Evolutionary conservation across 2,329 filamentous ascomycete genomes (phyloP).

Genomic region (Aspergillus chevalieri): DNA sequence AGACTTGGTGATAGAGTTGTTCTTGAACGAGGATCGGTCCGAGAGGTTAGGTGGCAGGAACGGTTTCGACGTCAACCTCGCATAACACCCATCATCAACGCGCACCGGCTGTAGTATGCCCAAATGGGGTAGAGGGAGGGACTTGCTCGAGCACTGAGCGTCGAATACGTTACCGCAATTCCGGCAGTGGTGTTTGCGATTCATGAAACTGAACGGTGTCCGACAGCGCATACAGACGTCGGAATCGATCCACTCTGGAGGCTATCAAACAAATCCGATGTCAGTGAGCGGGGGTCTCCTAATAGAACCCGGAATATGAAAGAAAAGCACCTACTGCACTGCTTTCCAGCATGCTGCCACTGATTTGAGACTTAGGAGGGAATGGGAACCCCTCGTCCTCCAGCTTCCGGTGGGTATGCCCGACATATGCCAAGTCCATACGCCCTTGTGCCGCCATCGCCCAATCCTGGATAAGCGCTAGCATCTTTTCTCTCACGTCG

Average conservation of each 20-base stretch:
- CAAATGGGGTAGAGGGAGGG: conserved; percentile 79
- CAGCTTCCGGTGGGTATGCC: conserved; percentile 75
- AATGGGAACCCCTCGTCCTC: conserved; percentile 84
- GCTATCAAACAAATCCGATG: conserved; percentile 45
- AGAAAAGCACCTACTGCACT: conserved; percentile 64
- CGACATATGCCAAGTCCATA: conserved; percentile 76
- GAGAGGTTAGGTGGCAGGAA: conserved; percentile 38
- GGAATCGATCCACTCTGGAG: conserved; percentile 94
- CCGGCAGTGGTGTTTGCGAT: conserved; percentile 95
- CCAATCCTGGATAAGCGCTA: conserved; percentile 92
- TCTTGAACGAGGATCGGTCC: conserved; percentile 37
- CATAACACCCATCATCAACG: conserved; percentile 93
- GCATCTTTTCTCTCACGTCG: conserved; percentile 81
- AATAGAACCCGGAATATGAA: neutral
- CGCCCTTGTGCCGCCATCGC: conserved; percentile 81
- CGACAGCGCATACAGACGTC: conserved; percentile 98
- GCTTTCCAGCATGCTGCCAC: conserved; percentile 97
- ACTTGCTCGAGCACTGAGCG: conserved; percentile 87
- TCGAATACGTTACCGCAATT: conserved; percentile 99
- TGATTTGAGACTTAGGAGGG: conserved; percentile 75
- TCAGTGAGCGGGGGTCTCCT: neutral
- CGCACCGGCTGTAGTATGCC: conserved; percentile 87
- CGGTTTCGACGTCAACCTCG: conserved; percentile 72
- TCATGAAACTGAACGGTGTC: conserved; percentile 93
- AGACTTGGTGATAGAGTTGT: conserved; percentile 56